Evolutionary conservation across 805 yeast species (phyloP).

Genomic region (Lachancea nothofagi): DNA sequence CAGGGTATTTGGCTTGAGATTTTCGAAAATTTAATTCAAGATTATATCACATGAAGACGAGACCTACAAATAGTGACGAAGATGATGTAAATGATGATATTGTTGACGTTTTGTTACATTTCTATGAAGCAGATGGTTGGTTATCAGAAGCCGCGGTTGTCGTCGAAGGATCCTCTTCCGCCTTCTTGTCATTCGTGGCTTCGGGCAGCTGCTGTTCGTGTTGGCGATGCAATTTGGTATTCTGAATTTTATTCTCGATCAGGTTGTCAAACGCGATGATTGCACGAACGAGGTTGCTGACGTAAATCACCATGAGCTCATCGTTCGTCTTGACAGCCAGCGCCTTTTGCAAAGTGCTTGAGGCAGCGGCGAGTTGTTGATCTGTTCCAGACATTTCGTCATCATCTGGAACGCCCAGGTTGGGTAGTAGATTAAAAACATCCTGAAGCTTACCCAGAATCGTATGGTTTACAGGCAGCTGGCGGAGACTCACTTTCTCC

Average conservation of each 20-base stretch:
- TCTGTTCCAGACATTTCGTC: constrained; percentile 27
- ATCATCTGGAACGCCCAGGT: constrained; percentile 43
- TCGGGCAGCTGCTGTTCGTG: constrained; percentile 9
- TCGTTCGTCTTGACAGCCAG: constrained; percentile 92
- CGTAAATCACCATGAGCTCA: constrained; percentile 89
- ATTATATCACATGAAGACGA: too few relatives aligned
- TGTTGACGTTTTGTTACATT: neutral
- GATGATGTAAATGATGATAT: neutral
- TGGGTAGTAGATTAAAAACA: constrained; percentile 88
- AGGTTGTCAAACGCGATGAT: constrained; percentile 95
- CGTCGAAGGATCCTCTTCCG: constrained; percentile 20
- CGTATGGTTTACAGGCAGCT: constrained; percentile 81
- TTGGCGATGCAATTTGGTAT: constrained; percentile 42
- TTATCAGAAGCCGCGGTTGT: constrained; percentile 1
- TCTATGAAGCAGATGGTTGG: neutral
- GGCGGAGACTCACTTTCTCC: constrained; percentile 61
- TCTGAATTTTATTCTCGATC: constrained; percentile 91
- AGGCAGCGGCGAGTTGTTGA: constrained; percentile 28
- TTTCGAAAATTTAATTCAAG: neutral
- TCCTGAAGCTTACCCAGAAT: constrained; percentile 92
- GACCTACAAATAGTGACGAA: neutral
- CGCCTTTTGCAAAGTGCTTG: constrained; percentile 62
- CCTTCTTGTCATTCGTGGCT: constrained; percentile 23
- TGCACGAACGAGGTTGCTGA: constrained; percentile 84
- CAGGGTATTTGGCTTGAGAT: neutral